Evolutionary conservation across 371 early-diverging fungal species (phyloP).

Genomic region (Mucor ambiguus): DNA sequence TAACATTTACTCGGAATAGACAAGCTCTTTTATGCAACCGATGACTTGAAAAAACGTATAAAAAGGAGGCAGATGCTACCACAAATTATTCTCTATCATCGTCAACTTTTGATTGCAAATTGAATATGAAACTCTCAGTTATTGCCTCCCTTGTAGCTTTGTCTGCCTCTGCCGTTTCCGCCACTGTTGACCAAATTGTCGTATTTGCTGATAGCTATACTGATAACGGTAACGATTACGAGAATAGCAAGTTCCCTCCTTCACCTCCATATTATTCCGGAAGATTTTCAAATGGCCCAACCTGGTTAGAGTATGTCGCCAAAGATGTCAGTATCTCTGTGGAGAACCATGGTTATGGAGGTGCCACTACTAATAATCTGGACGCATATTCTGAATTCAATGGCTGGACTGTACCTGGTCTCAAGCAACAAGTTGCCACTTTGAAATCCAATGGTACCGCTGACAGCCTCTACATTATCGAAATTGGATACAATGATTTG

Average conservation of each 20-base stretch:
- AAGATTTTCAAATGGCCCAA: conserved; percentile 65
- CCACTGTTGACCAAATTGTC: conserved; percentile 25
- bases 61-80: background rate
- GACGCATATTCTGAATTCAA: conserved; percentile 24
- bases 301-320: conserved; percentile 57
- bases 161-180: conserved; percentile 19
- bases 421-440: conserved; percentile 25
- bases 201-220: conserved; percentile 32
- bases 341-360: conserved; percentile 51
- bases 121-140: conserved; percentile 8
- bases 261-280: too few species aligned
- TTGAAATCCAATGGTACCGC: conserved; percentile 20
- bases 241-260: conserved; percentile 24
- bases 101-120: background rate
- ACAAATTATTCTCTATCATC: background rate
- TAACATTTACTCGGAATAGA: background rate
- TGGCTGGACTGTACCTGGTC: conserved; percentile 24
- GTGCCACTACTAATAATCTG: conserved; percentile 55
- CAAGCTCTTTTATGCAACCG: background rate
- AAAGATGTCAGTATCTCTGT: too few species aligned
- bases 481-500: conserved; percentile 32
- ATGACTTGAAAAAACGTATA: background rate
- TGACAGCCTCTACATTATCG: conserved; percentile 24
- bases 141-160: conserved; percentile 9
- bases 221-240: conserved; percentile 30